Percentiles rank a stretch among this genome's conserved stretches.
Conservation (phyloP, 768 basidiomycete genomes). For the Boletus patriciae region DNA sequence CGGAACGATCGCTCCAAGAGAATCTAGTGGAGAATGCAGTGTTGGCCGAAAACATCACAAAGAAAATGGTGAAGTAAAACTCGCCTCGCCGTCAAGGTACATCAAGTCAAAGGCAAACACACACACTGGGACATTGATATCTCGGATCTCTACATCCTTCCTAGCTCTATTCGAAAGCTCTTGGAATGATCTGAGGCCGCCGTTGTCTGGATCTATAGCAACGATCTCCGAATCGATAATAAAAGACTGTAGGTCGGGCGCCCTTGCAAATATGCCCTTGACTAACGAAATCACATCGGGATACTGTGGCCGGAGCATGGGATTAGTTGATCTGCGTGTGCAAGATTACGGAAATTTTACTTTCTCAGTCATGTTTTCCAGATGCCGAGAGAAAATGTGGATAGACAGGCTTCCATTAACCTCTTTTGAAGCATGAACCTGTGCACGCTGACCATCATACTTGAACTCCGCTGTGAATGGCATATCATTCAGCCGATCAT, state of each 20-base stretch:
- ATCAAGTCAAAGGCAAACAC: constrained; percentile 89
- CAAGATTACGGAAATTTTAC: constrained; percentile 34
- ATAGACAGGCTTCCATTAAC: constrained; percentile 38
- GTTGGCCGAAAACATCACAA: neutral
- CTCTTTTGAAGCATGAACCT: constrained; percentile 58
- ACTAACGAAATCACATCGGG: constrained; percentile 74
- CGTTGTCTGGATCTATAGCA: constrained; percentile 66
- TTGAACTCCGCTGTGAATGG: constrained; percentile 88
- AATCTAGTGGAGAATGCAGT: constrained; percentile 42
- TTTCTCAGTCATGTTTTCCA: constrained; percentile 93
- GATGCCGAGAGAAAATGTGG: constrained; percentile 81
- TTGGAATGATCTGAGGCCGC: constrained; percentile 76
- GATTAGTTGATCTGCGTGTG: constrained; percentile 7
- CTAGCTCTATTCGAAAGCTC: constrained; percentile 82
- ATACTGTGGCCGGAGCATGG: constrained; percentile 50
- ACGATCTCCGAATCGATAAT: constrained; percentile 88
- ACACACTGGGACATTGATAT: constrained; percentile 79
- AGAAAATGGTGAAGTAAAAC: constrained; percentile 18
- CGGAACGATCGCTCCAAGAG: constrained; percentile 71
- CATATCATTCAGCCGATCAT: constrained; percentile 59
- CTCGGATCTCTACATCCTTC: constrained; percentile 73
- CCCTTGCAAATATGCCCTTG: constrained; percentile 45
- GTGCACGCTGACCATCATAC: constrained; percentile 85
- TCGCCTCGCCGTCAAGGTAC: constrained; percentile 77
- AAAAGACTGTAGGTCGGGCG: constrained; percentile 53